Evolutionary conservation across 495 filamentous ascomycete genomes (phyloP).

Genomic region (Talaromyces adpressus): DNA sequence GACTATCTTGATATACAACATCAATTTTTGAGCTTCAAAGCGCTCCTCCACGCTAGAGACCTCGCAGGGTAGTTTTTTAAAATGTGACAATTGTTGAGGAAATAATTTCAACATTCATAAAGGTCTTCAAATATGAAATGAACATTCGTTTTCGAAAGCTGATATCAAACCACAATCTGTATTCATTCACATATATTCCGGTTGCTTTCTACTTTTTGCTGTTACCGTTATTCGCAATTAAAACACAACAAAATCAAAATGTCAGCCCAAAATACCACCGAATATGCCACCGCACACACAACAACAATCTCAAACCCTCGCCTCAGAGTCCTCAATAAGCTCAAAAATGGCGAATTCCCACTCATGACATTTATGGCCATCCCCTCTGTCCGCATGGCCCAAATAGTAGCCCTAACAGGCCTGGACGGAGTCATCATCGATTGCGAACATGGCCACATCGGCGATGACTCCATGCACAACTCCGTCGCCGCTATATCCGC

Average conservation of each 20-base stretch:
- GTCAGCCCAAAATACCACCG: slow-evolving; percentile 11
- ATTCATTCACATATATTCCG: neutral
- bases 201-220: slow-evolving; percentile 2
- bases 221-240: neutral
- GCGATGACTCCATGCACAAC: slow-evolving; percentile 76
- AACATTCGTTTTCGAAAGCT: neutral
- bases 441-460: slow-evolving; percentile 21
- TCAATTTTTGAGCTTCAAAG: neutral
- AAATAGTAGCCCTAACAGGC: slow-evolving; percentile 31
- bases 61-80: neutral
- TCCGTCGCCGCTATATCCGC: slow-evolving; percentile 66
- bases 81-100: neutral
- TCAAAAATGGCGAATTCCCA: slow-evolving; percentile 23
- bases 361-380: slow-evolving; percentile 34
- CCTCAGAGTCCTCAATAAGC: slow-evolving; percentile 27
- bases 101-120: neutral
- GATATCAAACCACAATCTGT: neutral
- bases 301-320: slow-evolving; percentile 27
- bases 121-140: neutral
- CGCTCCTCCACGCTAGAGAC: neutral
- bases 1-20: neutral
- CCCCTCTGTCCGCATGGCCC: slow-evolving; percentile 28
- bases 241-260: neutral
- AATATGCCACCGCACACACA: slow-evolving; percentile 25
- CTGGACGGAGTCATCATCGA: slow-evolving; percentile 30